Percentiles rank a stretch among this genome's conserved stretches.
Evolutionary conservation across 768 basidiomycete genomes (phyloP).

Genomic region (Suillus tomentosus): DNA sequence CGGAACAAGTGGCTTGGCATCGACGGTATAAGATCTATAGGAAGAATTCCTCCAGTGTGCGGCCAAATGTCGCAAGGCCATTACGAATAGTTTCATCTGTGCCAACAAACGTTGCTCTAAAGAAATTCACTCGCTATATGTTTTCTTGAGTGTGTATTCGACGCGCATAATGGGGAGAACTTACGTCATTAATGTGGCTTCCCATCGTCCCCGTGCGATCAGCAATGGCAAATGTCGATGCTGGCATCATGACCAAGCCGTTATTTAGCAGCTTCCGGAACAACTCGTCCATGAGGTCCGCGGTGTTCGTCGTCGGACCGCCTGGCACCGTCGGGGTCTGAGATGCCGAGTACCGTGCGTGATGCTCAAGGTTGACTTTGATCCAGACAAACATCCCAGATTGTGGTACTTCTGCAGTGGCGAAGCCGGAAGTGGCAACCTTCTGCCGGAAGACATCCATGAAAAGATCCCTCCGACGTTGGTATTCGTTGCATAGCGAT

Average conservation of each 20-base stretch:
- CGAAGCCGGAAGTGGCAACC: slow-evolving; percentile 35
- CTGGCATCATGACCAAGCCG: slow-evolving; percentile 52
- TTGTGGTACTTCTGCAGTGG: slow-evolving; percentile 35
- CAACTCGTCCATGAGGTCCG: slow-evolving; percentile 49
- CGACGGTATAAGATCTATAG: slow-evolving; percentile 9
- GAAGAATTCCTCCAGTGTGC: slow-evolving; percentile 41
- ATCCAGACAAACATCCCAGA: slow-evolving; percentile 64
- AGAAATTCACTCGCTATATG: slow-evolving; percentile 41
- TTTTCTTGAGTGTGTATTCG: slow-evolving; percentile 6
- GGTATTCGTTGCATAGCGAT: slow-evolving; percentile 51
- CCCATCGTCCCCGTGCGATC: slow-evolving; percentile 28
- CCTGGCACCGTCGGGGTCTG: slow-evolving; percentile 20
- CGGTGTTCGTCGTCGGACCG: slow-evolving; percentile 40
- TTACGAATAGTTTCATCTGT: slow-evolving; percentile 48
- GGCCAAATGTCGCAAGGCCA: slow-evolving; percentile 43
- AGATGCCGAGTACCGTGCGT: slow-evolving; percentile 39
- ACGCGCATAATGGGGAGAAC: slow-evolving; percentile 20
- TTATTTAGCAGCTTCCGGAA: slow-evolving; percentile 43
- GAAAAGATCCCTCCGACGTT: slow-evolving; percentile 50
- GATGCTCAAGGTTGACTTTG: slow-evolving; percentile 43
- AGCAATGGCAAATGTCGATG: slow-evolving; percentile 44
- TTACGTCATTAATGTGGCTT: slow-evolving; percentile 43
- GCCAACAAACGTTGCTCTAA: slow-evolving; percentile 52
- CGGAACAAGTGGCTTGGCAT: background rate
- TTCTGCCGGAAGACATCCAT: slow-evolving; percentile 40